Evolutionary conservation across 495 filamentous ascomycete species (phyloP).

Genomic region (Apiosordaria backusii): DNA sequence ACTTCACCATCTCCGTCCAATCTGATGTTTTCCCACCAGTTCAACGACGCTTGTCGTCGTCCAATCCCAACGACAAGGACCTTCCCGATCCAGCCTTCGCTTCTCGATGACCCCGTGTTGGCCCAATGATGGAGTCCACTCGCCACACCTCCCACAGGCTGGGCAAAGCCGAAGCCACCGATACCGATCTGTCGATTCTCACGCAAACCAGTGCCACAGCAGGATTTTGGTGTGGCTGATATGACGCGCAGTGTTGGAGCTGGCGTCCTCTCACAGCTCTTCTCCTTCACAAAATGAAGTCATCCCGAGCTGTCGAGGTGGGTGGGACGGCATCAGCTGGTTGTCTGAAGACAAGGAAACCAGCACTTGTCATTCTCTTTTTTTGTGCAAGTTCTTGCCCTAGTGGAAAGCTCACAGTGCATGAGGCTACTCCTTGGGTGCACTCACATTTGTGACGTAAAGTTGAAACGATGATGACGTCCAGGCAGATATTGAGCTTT

Average conservation of each 20-base stretch:
- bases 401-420: not conserved
- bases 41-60: not conserved
- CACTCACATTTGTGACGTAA: slow-evolving; percentile 8
- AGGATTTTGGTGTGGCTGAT: not conserved
- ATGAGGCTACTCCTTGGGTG: not conserved
- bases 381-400: not conserved
- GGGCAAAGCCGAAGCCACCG: not conserved
- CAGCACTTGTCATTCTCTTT: not conserved
- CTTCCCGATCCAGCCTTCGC: not conserved
- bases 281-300: not conserved
- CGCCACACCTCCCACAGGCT: not conserved
- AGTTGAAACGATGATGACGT: not conserved
- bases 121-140: not conserved
- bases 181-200: not conserved
- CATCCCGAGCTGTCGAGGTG: not conserved
- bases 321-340: not conserved
- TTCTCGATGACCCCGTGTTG: too few relatives aligned
- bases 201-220: not conserved
- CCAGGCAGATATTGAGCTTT: not conserved
- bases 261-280: not conserved
- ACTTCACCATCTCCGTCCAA: not conserved
- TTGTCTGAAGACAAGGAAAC: not conserved
- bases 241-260: not conserved
- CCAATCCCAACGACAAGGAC: not conserved
- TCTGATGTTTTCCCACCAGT: not conserved